Conservation (phyloP, 441 rosid genomes). For the Aquilaria agallochum region DNA sequence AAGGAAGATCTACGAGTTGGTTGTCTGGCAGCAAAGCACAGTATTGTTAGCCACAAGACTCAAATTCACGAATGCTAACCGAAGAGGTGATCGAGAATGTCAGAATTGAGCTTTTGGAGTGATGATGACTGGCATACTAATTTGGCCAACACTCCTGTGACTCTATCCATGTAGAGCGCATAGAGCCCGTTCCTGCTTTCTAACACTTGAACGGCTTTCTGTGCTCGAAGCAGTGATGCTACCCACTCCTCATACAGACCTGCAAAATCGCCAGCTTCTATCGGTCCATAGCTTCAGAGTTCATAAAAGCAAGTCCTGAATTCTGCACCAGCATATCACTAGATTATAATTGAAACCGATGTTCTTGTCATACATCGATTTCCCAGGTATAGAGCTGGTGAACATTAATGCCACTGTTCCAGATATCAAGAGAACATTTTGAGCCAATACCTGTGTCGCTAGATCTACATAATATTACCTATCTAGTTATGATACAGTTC, state of each 20-base stretch:
- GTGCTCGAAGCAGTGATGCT: conserved; percentile 55
- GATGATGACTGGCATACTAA: conserved; percentile 43
- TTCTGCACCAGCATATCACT: no score
- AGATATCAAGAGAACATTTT: no score
- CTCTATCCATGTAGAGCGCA: conserved; percentile 73
- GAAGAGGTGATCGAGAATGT: conserved; percentile 40
- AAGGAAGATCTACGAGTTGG: no score
- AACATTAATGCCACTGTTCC: no score
- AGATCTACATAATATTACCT: no score
- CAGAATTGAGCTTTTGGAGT: conserved; percentile 44
- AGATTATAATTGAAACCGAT: no score
- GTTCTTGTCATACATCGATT: no score
- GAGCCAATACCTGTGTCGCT: no score
- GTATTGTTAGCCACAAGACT: conserved; percentile 1
- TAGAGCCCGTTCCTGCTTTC: conserved; percentile 78
- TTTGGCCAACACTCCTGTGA: conserved; percentile 62
- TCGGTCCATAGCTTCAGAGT: not conserved
- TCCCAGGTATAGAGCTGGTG: no score
- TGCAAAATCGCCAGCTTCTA: conserved; percentile 21
- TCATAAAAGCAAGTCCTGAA: not conserved
- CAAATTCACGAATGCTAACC: conserved; percentile 10
- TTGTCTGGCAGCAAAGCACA: not conserved
- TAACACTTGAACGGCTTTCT: conserved; percentile 54
- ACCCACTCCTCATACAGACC: conserved; percentile 77
- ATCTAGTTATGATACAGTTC: no score